Base-by-base conservation (phyloP, 495 filamentous ascomycete species). In the Letharia lupina region DNA sequence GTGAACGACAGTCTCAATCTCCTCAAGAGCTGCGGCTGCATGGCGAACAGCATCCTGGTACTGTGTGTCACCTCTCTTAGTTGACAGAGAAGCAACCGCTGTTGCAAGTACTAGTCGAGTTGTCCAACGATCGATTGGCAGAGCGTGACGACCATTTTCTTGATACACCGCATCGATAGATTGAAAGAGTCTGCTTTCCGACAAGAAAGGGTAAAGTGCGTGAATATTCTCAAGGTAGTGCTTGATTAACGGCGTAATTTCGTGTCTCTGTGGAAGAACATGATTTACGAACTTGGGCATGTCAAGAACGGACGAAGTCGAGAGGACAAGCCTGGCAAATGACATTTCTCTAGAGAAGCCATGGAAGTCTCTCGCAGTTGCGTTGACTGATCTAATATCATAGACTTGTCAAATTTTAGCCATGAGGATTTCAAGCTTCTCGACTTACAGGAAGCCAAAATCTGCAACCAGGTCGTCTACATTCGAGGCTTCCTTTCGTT, bases 31-130 rank as follows among this genome's bases (percentile, higher is more conserved):
- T 23, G 82, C 83, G 10, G 81, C 80, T 9, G 91, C 85, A 70
- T 89, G 85, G 42, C 81, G 80, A 47, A 90, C 73, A 28, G 88
- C 90, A 63, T 87, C 82, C 42, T 76, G 75, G 66, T 89, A 89
- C 59, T 81, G 79, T 2, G 80, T 76, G 68, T 93, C 91, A 54
- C 82, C 83, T 44, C 78, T 82, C 60, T 80, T 82, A 70, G 84
- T 83, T 56, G 91, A 96, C 64, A 89, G 81, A 0, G 88, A 86
- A 6, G 84, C 84, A 60, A 84, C 89, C 13, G 86, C 83, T 52
- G 95, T 89, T 15, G 91, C 93, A 12, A 98, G 79, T 7, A 96
- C 89, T 88, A 96, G 89, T 70, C 89, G 90, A 41, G 96, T 80
- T 20, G 87, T 86, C 87, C 89, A 98, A 71, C 88, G 83, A 66